A percentile compares a stretch with the other conserved stretches of the same genome.
Evolutionary conservation across 2,329 filamentous ascomycete species (phyloP).

Genomic region (Neofusicoccum umdonicola): DNA sequence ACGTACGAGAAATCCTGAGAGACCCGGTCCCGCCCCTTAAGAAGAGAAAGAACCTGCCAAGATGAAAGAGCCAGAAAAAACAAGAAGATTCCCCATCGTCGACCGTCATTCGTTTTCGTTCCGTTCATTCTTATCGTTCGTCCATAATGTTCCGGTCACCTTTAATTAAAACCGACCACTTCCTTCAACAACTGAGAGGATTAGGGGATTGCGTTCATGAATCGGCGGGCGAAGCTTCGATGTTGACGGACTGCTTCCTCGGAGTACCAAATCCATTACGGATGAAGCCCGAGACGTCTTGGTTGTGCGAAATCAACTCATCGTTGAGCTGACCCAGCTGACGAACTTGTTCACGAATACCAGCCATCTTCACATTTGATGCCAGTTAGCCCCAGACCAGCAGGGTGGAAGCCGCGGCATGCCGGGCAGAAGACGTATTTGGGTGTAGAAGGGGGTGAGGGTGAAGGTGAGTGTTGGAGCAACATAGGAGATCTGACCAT

Average conservation of each 20-base stretch:
- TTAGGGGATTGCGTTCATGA: not conserved
- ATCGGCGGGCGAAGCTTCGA: not conserved
- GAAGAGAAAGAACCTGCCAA: not conserved
- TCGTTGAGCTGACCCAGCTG: slow-evolving; percentile 17
- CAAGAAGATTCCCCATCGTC: not conserved
- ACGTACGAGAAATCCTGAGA: not conserved
- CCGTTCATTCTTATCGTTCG: not conserved
- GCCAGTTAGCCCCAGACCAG: not conserved
- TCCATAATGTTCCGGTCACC: not conserved
- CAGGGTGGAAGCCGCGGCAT: not conserved
- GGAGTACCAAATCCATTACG: not conserved
- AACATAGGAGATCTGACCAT: slow-evolving; percentile 15
- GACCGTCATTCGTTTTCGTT: not conserved
- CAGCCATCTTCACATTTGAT: slow-evolving; percentile 15
- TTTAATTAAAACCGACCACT: not conserved
- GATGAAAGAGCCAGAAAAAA: not conserved
- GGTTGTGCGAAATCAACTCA: slow-evolving; percentile 15
- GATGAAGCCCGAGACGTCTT: slow-evolving; percentile 4
- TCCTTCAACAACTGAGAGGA: not conserved
- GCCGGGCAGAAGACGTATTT: not conserved
- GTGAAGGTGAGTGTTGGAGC: not conserved
- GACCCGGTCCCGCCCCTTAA: not conserved
- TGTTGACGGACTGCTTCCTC: not conserved
- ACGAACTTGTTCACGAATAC: slow-evolving; percentile 15
- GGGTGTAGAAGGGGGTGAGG: not conserved